Base-by-base conservation (phyloP, 768 basidiomycete genomes). In the Basidioascus undulatus region DNA sequence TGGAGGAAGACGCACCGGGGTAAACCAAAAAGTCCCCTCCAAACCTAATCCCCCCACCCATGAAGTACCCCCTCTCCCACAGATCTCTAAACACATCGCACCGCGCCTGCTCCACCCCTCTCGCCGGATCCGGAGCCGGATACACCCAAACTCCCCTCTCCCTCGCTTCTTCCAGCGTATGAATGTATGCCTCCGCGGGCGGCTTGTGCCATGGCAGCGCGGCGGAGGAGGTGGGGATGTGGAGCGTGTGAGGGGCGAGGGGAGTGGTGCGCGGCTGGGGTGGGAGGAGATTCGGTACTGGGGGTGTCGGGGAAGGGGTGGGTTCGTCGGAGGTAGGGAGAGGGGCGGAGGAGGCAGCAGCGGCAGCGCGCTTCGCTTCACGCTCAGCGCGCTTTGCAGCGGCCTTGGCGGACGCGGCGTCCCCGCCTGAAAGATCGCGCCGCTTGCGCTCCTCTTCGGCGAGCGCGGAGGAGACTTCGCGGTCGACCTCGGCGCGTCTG, bases 21-120 rank as follows among this genome's bases (percentile, higher is more conserved):
- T 98, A 98, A 1, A 94, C 78, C 33, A 98, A 61, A 57, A 83
- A 94, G 51, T 96, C 86, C 2, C 86, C 87, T 6, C 92, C 92
- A 53, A 98, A 98, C 56, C 77, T 79, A 57, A 87, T 71, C 0
- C 86, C 87, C 0, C 71, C 71, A 35, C 86, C 86, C 70, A 92
- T 69, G 55, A 70, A 92, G 54, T 75, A 74, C 0, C 80, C 81
- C 57, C 75, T 69, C 46, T 74, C 70, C 76, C 79, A 82, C 11
- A 92, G 55, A 47, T 71, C 72, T 33, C 67, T 66, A 55, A 84
- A 89, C 9, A 84, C 76, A 9, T 65, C 72, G 46, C 79, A 84
- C 41, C 72, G 66, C 10, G 84, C 81, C 3, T 69, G 65, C 53
- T 89, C 75, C 15, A 51, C 28, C 24, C 25, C 3, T 2, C 21